Evolutionary conservation across 768 basidiomycete genomes (phyloP), one percentile per base, ranked within the genome.

Genomic region (Ephemerocybe angulata): DNA sequence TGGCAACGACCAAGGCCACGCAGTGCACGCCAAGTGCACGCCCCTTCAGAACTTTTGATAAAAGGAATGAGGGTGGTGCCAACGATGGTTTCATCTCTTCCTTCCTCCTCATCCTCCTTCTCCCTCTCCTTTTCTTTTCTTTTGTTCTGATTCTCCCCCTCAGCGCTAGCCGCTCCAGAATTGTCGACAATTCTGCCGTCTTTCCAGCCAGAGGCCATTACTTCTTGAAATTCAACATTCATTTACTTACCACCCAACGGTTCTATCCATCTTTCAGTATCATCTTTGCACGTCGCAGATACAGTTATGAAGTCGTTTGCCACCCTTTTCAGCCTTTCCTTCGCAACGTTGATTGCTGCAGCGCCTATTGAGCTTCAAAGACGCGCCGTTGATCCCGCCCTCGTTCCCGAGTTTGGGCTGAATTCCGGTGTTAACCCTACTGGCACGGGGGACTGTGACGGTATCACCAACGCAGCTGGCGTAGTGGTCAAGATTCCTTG

Each of bases 321-420:
- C n/a, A 50, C 62, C 10, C 35, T 58, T 37, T 61, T 67, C 38
- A 66, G 70, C 31, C 57, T 68, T 52, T 60, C 70, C 53, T 58
- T 73, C 42, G 64, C 68, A 44, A 63, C 67, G 31, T 67, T 72
- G 27, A 73, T 75, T n/a, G 69, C 67, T 49, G 74, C 77, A 22
- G 63, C 65, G 3, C 79, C 79, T 24, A 40, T 62, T 13, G 47
- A 33, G n/a, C 52, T 62, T 25, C 55, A 73, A 21, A 72, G 70
- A 62, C 75, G 82, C 35, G 59, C 50, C 21, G 76, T 79, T 21
- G 62, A 76, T 57, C 64, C 76, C 13, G 54, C 71, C 31, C 75
- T 85, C 15, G 80, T 85, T 22, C 87, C 87, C 4, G 65, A 79
- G 21, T 82, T 88, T 48, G 87, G 84, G n/a, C 72, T 77, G 59